Evolutionary conservation across 1,284 basidiomycete genomes (phyloP).

Genomic region (Phlebopus sp.): DNA sequence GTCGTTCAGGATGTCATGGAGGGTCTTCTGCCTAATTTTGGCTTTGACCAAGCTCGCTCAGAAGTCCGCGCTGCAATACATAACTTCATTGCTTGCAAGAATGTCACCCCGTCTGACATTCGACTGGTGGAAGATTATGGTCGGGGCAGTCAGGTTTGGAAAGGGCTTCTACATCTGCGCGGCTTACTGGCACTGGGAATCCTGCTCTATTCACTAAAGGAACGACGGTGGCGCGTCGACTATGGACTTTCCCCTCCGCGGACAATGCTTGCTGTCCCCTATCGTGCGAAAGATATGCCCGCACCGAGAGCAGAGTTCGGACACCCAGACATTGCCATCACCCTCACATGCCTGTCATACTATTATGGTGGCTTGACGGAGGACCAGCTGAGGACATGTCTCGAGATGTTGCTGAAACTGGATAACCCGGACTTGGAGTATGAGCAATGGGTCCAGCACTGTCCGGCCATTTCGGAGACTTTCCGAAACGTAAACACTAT

Average conservation of each 20-base stretch:
- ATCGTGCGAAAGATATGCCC: conserved; percentile 34
- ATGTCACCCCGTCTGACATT: conserved; percentile 5
- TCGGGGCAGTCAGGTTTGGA: conserved; percentile 12
- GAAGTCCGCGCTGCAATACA: conserved; percentile 16
- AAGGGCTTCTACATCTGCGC: conserved; percentile 23
- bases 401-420: conserved; percentile 23
- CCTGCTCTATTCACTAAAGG: conserved; percentile 24
- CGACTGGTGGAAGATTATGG: conserved; percentile 12
- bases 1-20: conserved; percentile 27
- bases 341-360: conserved; percentile 34
- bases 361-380: conserved; percentile 31
- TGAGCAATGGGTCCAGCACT: conserved; percentile 12
- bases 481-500: conserved; percentile 26
- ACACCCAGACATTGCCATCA: conserved; percentile 33
- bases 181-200: conserved; percentile 31
- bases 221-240: conserved; percentile 32
- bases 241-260: conserved; percentile 29
- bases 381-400: conserved; percentile 25
- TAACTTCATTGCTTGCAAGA: conserved; percentile 22
- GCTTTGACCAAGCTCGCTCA: conserved; percentile 17
- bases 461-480: conserved; percentile 12
- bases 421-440: conserved; percentile 33
- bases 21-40: conserved; percentile 20
- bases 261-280: conserved; percentile 33
- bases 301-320: conserved; percentile 33